Percentiles rank a stretch among this genome's conserved stretches.
These are phyloP conservation scores for Backusella parvicylindrica DNA, from an alignment of 192 early-diverging fungal species.

Conservation along the genomic window DNA sequence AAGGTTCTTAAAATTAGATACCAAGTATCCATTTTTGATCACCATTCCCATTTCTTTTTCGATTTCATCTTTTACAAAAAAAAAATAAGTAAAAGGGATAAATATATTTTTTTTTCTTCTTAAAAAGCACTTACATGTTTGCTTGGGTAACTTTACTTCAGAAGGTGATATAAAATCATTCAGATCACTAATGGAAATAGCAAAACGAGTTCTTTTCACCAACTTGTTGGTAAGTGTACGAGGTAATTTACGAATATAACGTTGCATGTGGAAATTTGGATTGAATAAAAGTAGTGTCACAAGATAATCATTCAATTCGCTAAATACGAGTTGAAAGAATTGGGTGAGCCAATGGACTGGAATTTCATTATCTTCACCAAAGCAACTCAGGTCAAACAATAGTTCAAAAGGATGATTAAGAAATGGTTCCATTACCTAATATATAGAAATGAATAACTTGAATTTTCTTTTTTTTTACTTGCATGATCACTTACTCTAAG, in stretches of 20 bases:
- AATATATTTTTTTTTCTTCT: not conserved
- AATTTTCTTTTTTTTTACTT: not conserved
- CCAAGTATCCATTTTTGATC: constrained; percentile 56
- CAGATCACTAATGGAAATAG: constrained; percentile 58
- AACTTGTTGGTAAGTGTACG: constrained; percentile 43
- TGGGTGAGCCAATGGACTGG: constrained; percentile 66
- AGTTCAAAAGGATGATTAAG: constrained; percentile 73
- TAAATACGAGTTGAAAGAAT: constrained; percentile 67
- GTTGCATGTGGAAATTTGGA: constrained; percentile 69
- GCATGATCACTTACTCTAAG: constrained; percentile 44
- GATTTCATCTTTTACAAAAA: constrained; percentile 42
- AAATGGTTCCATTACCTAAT: constrained; percentile 56
- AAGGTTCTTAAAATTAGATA: constrained; percentile 54
- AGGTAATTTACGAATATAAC: constrained; percentile 53
- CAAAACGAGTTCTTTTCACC: constrained; percentile 61
- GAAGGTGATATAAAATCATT: constrained; percentile 63
- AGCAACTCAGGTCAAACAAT: constrained; percentile 76
- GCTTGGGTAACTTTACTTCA: constrained; percentile 72
- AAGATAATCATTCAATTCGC: constrained; percentile 56
- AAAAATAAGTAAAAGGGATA: not conserved
- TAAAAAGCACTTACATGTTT: constrained; percentile 41
- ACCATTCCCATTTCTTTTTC: constrained; percentile 62
- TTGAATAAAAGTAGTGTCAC: constrained; percentile 74
- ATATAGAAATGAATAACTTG: not conserved
- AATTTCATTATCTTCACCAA: constrained; percentile 73